phyloP scores from a whole-genome alignment of 1,139 yeast genomes.

The Kodamaea sp. region DNA sequence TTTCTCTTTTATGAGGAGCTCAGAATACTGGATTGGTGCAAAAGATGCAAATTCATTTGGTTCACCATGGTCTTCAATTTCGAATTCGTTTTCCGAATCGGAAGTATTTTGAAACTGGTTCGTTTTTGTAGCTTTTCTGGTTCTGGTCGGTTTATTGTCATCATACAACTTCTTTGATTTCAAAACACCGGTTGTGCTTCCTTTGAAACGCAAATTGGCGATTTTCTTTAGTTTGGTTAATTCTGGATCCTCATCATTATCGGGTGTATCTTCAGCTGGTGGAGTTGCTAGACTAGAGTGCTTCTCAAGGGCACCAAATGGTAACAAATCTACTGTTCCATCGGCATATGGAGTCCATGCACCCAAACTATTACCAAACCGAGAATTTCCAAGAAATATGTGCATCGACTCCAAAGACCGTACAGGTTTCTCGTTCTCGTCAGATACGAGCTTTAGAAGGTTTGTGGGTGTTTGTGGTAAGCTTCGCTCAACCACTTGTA shows the following conservation, averaged over 20 bases:
- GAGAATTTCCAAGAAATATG: slow-evolving; percentile 58
- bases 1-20: slow-evolving; percentile 40
- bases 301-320: slow-evolving; percentile 46
- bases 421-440: slow-evolving; percentile 46
- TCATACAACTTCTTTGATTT: slow-evolving; percentile 39
- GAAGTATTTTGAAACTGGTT: slow-evolving; percentile 3
- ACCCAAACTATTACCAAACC: slow-evolving; percentile 61
- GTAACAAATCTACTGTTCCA: slow-evolving; percentile 60
- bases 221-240: slow-evolving; percentile 27
- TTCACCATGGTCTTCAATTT: slow-evolving; percentile 21
- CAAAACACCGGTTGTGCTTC: slow-evolving; percentile 37
- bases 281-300: slow-evolving; percentile 26
- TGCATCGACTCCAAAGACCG: slow-evolving; percentile 56
- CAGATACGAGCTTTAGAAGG: slow-evolving; percentile 27
- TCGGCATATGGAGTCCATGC: slow-evolving; percentile 74
- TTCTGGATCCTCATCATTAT: slow-evolving; percentile 4
- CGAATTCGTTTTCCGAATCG: slow-evolving; percentile 19
- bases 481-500: slow-evolving; percentile 59
- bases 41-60: slow-evolving; percentile 45
- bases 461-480: slow-evolving; percentile 42
- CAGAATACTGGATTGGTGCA: slow-evolving; percentile 56
- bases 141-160: slow-evolving; percentile 20
- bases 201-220: slow-evolving; percentile 61
- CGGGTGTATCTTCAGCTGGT: slow-evolving; percentile 12
- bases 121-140: slow-evolving; percentile 12